Percentiles rank a stretch among this genome's conserved stretches.
Conservation (phyloP, 495 filamentous ascomycete species). For the Xylaria acuta region DNA sequence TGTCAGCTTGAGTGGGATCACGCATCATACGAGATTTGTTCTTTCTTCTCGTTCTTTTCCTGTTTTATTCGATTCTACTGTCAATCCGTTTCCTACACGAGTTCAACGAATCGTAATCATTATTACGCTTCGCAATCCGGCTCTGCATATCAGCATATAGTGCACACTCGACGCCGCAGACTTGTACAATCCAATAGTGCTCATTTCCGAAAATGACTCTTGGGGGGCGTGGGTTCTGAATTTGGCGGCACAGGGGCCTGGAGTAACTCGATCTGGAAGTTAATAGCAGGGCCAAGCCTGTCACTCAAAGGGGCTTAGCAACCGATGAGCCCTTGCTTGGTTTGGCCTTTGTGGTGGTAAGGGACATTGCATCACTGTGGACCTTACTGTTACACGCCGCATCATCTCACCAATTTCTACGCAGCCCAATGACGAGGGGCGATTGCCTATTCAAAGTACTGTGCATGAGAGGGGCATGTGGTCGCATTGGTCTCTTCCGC, state of each 20-base stretch:
- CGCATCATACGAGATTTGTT: background rate
- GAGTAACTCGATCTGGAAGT: slow-evolving; percentile 6
- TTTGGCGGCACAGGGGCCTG: background rate
- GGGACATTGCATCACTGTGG: slow-evolving; percentile 11
- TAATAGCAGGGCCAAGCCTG: background rate
- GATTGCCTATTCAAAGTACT: slow-evolving; percentile 14
- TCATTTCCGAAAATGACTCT: background rate
- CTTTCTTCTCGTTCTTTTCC: background rate
- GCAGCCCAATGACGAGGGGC: background rate
- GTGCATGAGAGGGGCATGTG: slow-evolving; percentile 7
- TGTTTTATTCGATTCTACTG: background rate
- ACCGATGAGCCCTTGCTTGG: background rate
- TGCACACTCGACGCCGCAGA: background rate
- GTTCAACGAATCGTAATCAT: background rate
- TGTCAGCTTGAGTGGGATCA: slow-evolving; percentile 3
- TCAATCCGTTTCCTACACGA: background rate
- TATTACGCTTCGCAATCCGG: background rate
- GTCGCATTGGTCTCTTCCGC: background rate
- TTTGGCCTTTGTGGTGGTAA: background rate
- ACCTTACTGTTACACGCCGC: background rate
- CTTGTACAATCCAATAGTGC: background rate
- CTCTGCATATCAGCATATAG: background rate
- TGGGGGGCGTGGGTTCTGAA: background rate
- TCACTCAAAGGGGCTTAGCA: background rate
- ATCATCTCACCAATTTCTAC: slow-evolving; percentile 4